These are phyloP conservation scores for Aphanomyces euteiches DNA, from an alignment of 352 stramenopile genomes.

Conservation along the genomic window DNA sequence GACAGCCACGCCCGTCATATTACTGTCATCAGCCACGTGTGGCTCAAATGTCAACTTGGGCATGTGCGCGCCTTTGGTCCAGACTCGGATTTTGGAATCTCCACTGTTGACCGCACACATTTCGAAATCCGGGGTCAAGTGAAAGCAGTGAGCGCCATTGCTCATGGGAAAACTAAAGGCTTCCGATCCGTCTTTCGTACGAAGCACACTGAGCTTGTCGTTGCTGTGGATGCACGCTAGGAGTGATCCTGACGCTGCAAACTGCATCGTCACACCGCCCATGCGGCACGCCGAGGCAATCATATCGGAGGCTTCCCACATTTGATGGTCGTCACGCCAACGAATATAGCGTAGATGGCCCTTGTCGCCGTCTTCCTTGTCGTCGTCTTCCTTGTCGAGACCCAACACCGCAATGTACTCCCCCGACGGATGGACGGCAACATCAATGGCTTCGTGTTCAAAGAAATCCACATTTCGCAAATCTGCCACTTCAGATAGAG, in stretches of 20 bases:
- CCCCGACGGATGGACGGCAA: slow-evolving; percentile 10
- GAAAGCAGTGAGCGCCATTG: background rate
- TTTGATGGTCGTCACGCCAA: background rate
- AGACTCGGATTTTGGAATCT: background rate
- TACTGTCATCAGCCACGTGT: background rate
- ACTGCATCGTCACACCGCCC: slow-evolving; percentile 5
- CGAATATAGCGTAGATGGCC: background rate
- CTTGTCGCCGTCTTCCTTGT: background rate
- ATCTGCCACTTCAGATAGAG: no score
- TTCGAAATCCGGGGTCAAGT: background rate
- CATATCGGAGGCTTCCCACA: slow-evolving; percentile 1
- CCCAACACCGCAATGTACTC: background rate
- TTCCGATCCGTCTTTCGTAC: background rate
- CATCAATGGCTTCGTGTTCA: background rate
- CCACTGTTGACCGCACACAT: background rate
- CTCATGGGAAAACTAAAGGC: background rate
- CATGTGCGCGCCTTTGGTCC: background rate
- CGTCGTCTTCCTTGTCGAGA: background rate
- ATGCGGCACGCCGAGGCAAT: background rate
- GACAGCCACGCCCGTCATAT: slow-evolving; percentile 11
- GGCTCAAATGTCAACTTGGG: background rate
- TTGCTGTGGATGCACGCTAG: background rate
- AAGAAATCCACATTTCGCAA: background rate
- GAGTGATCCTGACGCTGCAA: background rate
- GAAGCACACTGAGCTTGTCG: background rate